phyloP scores from a whole-genome alignment of 768 basidiomycete species.

The Kwoniella europaea region DNA sequence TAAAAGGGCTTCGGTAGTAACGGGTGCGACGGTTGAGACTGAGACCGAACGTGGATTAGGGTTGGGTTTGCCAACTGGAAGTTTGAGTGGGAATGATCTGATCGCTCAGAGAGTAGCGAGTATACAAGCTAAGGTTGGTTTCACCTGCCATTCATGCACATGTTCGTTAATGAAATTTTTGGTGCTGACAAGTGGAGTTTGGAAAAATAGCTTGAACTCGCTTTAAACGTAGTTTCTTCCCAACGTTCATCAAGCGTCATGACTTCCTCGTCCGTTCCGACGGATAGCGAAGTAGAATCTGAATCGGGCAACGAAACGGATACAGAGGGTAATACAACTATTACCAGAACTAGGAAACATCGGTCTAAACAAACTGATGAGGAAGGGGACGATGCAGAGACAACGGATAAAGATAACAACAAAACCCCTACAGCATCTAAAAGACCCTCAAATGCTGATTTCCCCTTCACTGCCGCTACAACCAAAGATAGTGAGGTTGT shows the following conservation, averaged over 20 bases:
- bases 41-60: conserved; percentile 70
- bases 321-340: not conserved
- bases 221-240: conserved; percentile 13
- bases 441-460: conserved; percentile 18
- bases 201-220: conserved; percentile 10
- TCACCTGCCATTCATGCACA: not conserved
- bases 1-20: conserved; percentile 14
- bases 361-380: not conserved
- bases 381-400: not conserved
- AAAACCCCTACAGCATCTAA: conserved; percentile 16
- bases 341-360: not conserved
- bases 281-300: not conserved
- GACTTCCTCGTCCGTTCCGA: conserved; percentile 1
- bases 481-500: not conserved
- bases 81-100: conserved; percentile 69
- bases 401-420: not conserved
- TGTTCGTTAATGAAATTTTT: too few relatives aligned
- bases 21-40: conserved; percentile 71
- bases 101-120: conserved; percentile 85
- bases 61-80: not conserved
- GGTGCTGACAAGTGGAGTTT: too few relatives aligned
- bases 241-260: conserved; percentile 17
- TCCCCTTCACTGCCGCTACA: not conserved
- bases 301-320: conserved; percentile 9
- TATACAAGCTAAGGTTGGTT: conserved; percentile 87